phyloP scores from a whole-genome alignment of 257 asterid genomes.

The Gentiana straminea region DNA sequence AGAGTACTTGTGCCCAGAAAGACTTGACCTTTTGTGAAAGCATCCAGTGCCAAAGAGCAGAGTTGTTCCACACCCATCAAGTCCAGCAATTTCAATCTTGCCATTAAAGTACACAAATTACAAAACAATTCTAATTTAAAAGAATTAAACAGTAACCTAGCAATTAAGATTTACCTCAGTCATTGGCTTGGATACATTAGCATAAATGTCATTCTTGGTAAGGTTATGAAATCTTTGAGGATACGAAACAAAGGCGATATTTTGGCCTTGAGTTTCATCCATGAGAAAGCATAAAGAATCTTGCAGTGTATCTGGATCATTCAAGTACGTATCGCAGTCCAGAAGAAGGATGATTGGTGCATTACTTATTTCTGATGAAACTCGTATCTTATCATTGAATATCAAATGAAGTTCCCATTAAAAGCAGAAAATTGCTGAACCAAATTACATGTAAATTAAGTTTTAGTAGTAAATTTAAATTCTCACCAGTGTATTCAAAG shows the following conservation, averaged over 20 bases:
- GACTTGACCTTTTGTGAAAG: conserved; percentile 59
- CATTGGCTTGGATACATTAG: conserved; percentile 16
- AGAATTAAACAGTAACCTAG: background rate
- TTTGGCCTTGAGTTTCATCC: conserved; percentile 47
- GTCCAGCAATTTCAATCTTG: conserved; percentile 57
- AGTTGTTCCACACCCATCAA: conserved; percentile 46
- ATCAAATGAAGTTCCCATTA: background rate
- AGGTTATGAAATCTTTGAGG: conserved; percentile 51
- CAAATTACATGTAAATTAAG: background rate
- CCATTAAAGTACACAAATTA: background rate
- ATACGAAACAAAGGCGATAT: conserved; percentile 40
- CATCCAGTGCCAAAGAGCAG: conserved; percentile 60
- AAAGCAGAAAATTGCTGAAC: background rate
- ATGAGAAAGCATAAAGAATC: conserved; percentile 73
- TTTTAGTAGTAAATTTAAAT: background rate
- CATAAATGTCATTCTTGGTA: conserved; percentile 45
- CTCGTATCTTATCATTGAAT: conserved; percentile 45
- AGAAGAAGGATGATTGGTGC: conserved; percentile 70
- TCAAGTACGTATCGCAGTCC: conserved; percentile 88
- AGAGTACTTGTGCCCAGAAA: conserved; percentile 30
- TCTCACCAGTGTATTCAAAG: conserved; percentile 52
- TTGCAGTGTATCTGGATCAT: conserved; percentile 49
- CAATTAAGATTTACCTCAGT: conserved; percentile 20
- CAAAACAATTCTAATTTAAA: background rate
- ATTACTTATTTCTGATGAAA: conserved; percentile 63